phyloP scores from a whole-genome alignment of 2,329 filamentous ascomycete genomes.

The Cercospora sojina region DNA sequence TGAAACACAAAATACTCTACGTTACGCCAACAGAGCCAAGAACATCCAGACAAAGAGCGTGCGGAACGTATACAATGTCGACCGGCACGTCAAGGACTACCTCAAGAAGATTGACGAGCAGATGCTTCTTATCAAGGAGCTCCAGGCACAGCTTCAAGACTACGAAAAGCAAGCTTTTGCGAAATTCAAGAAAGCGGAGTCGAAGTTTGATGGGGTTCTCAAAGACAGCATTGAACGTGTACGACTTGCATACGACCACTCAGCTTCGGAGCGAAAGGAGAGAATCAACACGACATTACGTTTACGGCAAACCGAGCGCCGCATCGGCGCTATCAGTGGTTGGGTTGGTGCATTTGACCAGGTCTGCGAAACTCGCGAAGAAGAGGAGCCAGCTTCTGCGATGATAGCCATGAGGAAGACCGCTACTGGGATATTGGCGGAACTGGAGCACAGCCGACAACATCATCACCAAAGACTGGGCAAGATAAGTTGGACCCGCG shows the following conservation, averaged over 20 bases:
- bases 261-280: slow-evolving; percentile 72
- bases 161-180: slow-evolving; percentile 76
- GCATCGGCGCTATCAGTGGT: slow-evolving; percentile 79
- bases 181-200: slow-evolving; percentile 87
- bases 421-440: slow-evolving; percentile 80
- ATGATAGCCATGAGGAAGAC: slow-evolving; percentile 78
- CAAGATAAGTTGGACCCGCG: slow-evolving; percentile 81
- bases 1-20: slow-evolving; percentile 95
- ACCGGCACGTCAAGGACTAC: slow-evolving; percentile 98
- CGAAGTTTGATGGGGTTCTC: slow-evolving; percentile 74
- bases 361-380: slow-evolving; percentile 70
- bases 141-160: slow-evolving; percentile 89
- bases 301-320: slow-evolving; percentile 75
- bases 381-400: slow-evolving; percentile 64
- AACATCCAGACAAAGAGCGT: slow-evolving; percentile 99
- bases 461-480: slow-evolving; percentile 83
- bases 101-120: slow-evolving; percentile 99
- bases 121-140: slow-evolving; percentile 92
- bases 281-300: slow-evolving; percentile 78
- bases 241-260: slow-evolving; percentile 79
- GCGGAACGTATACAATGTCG: slow-evolving; percentile 98
- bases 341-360: slow-evolving; percentile 93
- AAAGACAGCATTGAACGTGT: slow-evolving; percentile 79
- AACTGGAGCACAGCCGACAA: slow-evolving; percentile 85
- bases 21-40: slow-evolving; percentile 96